Evolutionary conservation across 306 rosid genomes (phyloP).

Genomic region (Albizia julibrissin): DNA sequence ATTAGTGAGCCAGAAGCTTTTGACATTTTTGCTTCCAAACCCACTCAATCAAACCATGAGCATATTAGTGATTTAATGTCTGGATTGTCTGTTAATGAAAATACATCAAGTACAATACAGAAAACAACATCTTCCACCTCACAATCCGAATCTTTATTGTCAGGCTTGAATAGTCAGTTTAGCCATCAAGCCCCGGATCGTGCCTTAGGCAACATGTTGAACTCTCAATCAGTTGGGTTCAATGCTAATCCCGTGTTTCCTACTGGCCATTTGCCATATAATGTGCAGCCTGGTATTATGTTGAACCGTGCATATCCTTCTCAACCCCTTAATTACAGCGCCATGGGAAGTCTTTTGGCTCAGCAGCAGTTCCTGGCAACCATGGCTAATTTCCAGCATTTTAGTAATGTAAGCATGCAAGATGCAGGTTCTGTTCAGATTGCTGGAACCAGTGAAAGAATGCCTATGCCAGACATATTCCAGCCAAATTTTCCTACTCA

Average conservation of each 20-base stretch:
- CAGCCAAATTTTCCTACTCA: conserved; percentile 66
- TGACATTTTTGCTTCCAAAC: conserved; percentile 69
- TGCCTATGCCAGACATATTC: conserved; percentile 86
- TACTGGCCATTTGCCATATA: conserved; percentile 60
- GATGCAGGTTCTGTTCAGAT: conserved; percentile 49
- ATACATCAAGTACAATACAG: conserved; percentile 48
- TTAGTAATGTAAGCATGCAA: conserved; percentile 60
- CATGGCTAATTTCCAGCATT: conserved; percentile 81
- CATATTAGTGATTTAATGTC: conserved; percentile 60
- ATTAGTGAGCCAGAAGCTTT: conserved; percentile 55
- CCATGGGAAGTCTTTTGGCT: conserved; percentile 75
- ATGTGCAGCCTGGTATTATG: conserved; percentile 61
- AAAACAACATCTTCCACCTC: conserved; percentile 47
- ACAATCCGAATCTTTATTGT: conserved; percentile 20
- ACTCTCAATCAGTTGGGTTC: conserved; percentile 55
- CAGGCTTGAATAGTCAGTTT: conserved; percentile 49
- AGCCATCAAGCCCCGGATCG: conserved; percentile 36
- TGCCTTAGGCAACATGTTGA: conserved; percentile 51
- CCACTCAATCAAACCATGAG: conserved; percentile 53
- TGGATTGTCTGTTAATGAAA: conserved; percentile 65
- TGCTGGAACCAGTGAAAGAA: conserved; percentile 55
- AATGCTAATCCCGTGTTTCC: conserved; percentile 65
- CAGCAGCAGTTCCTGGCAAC: conserved; percentile 83
- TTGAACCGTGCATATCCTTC: conserved; percentile 72
- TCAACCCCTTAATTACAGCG: conserved; percentile 76